Evolutionary conservation across 306 rosid species (phyloP), one percentile per base, ranked within the genome.

Genomic region (Quercus robur): DNA sequence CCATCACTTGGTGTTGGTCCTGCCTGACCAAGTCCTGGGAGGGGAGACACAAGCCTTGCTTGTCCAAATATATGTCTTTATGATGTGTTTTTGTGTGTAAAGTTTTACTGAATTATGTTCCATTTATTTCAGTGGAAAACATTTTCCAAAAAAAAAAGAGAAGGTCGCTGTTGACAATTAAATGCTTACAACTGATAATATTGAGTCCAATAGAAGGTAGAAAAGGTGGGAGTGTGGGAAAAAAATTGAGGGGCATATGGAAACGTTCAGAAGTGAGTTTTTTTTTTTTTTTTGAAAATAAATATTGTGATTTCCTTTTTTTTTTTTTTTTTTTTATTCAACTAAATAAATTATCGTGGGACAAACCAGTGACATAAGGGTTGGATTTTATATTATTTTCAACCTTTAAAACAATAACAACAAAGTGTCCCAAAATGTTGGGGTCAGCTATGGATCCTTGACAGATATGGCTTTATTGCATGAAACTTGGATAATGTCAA

Each of bases 401-500:
- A 66, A 56, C 28, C 10, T 28, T 58, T 18, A 23, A 38, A 4
- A 38, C 61, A 61, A 25, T 25, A 55, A 63, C 75, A 82, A 66
- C 46, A 41, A 41, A 41, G 46, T 11, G 11, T 41, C 46, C 12
- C 11, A 41, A 41, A 41, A 41, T 41, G 12, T 41, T 8, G 46
- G 46, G 46, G 46, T 41, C 46, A 41, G 46, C 46, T 41, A 41
- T 41, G 11, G 11, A 41, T 8, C 46, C 46, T 41, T 41, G 46
- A 41, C 46, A 66, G 56, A 14, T 73, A 33, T 19, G 51, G 49
- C 74, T 57, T 10, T 35, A 56, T 31, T 25, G 1, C 14, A 52
- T 74, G 54, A 68, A 51, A 69, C 38, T 21, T 75, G 41, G 51
- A 35, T 33, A 10, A 82, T 64, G 5, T 81, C 76, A 78, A 61